A percentile compares a stretch with the other conserved stretches of the same genome.
phyloP scores from a whole-genome alignment of 148 eudicot species.

The Rhododendron williamsianum region DNA sequence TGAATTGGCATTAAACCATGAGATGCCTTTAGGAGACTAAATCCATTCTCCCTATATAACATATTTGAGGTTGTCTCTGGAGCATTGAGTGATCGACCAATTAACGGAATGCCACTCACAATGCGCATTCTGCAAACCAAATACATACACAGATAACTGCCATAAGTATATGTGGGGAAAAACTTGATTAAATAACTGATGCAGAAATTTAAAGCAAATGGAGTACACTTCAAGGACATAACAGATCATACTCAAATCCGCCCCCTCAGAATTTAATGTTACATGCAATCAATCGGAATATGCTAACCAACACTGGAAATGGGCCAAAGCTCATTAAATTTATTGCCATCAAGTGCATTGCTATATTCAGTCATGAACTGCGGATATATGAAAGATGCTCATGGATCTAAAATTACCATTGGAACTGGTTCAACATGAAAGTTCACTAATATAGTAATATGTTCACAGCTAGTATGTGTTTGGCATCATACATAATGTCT shows the following conservation, averaged over 20 bases:
- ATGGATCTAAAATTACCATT: not conserved
- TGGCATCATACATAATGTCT: not conserved
- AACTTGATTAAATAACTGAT: not conserved
- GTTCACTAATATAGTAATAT: not conserved
- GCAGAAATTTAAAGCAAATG: not conserved
- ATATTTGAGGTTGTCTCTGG: conserved; percentile 18
- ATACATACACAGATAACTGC: not conserved
- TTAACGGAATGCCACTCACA: not conserved
- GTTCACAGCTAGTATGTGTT: not conserved
- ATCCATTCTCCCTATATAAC: conserved; percentile 18
- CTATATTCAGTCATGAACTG: not conserved
- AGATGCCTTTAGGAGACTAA: conserved; percentile 17
- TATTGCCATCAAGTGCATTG: not conserved
- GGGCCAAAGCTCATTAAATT: not conserved
- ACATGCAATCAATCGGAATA: not conserved
- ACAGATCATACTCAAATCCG: not conserved
- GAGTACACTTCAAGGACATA: not conserved
- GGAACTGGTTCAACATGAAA: not conserved
- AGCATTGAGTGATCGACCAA: conserved; percentile 8
- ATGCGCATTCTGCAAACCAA: conserved; percentile 22
- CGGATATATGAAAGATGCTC: not conserved
- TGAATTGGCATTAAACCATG: conserved; percentile 9
- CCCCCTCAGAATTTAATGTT: not conserved
- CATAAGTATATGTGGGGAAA: not conserved
- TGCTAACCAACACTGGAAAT: not conserved